Evolutionary conservation across 1,284 basidiomycete species (phyloP), one percentile per base, ranked within the genome.

Genomic region (Irpex lacteus): DNA sequence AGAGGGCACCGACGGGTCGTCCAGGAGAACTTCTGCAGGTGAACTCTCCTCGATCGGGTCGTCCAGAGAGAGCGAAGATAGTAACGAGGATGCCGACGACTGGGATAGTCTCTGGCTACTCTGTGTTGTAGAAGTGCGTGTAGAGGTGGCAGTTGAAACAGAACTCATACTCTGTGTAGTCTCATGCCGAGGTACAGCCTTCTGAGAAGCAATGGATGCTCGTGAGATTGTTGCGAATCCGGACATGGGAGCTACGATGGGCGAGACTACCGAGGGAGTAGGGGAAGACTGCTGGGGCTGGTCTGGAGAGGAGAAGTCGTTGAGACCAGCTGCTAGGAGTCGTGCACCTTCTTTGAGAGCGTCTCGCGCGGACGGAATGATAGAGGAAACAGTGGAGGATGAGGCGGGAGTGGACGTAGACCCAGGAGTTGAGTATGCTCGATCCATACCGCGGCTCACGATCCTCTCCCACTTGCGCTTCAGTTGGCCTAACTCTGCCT

Each of bases 381-480:
- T 58, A 18, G 64, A 60, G 34, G 64, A 63, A 4, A 65, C 60
- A 7, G 61, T 63, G 8, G 64, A 26, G 18, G 61, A 32, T 4
- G 40, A 44, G 8, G 40, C 40, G 6, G 57, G 53, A 9, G 64
- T 49, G 9, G 61, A 47, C 7, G 38, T 26, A n/a, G 32, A 34
- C n/a, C 38, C 47, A 47, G 70, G 60, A n/a, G 70, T 36, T 55
- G 69, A 47, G 65, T 70, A 70, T 37, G 73, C 66, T 65, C 77
- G 73, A 62, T 83, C 82, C 67, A 87, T 81, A 18, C 87, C 86
- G 21, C 85, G 81, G 68, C 82, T 83, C 52, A 93, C 85, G 63
- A 94, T 91, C 47, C 85, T 83, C 72, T 90, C 90, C 91, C 91
- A 94, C 74, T 88, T 90, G 65, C 84, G 85, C 78, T 93, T 94